Conservation (phyloP, 2,329 filamentous ascomycete genomes). For the Xylaria digitata region DNA sequence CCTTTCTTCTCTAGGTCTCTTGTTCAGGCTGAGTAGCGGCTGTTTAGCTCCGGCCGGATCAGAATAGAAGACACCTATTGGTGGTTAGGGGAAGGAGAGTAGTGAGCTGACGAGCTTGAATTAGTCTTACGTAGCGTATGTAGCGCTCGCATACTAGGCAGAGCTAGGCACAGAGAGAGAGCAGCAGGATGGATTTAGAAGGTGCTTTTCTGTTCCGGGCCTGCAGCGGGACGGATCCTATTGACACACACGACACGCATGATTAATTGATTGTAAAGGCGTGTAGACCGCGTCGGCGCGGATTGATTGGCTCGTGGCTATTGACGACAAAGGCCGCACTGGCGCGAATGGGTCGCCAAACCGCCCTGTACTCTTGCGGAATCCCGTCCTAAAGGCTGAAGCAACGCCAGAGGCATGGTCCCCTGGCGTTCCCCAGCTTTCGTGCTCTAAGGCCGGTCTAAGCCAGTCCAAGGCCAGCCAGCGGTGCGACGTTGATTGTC, state of each 20-base stretch:
- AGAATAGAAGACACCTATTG: conserved; percentile 27
- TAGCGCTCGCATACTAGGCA: conserved; percentile 33
- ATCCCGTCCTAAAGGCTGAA: conserved; percentile 45
- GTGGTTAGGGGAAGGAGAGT: conserved; percentile 11
- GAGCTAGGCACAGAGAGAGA: conserved; percentile 17
- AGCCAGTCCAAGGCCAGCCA: not conserved
- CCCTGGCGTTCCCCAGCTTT: conserved; percentile 33
- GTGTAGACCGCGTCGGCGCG: conserved; percentile 53
- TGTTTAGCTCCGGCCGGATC: conserved; percentile 25
- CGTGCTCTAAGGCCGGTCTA: conserved; percentile 8
- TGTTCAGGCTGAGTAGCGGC: conserved; percentile 37
- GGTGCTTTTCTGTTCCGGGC: conserved; percentile 36
- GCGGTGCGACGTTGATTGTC: conserved; percentile 12
- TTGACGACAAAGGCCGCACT: conserved; percentile 43
- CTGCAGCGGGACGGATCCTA: conserved; percentile 45
- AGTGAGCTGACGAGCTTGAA: conserved; percentile 35
- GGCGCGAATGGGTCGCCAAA: conserved; percentile 46
- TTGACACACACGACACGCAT: conserved; percentile 53
- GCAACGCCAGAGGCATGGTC: conserved; percentile 42
- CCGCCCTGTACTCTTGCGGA: conserved; percentile 49
- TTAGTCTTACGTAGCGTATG: conserved; percentile 35
- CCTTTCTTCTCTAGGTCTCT: conserved; percentile 31
- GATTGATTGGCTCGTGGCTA: conserved; percentile 51
- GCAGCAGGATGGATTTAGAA: conserved; percentile 39
- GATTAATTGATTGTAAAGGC: conserved; percentile 54